Evolutionary conservation across 192 early-diverging fungal genomes (phyloP), one percentile per base, ranked within the genome.

Genomic region (Backusella tarrabulga): DNA sequence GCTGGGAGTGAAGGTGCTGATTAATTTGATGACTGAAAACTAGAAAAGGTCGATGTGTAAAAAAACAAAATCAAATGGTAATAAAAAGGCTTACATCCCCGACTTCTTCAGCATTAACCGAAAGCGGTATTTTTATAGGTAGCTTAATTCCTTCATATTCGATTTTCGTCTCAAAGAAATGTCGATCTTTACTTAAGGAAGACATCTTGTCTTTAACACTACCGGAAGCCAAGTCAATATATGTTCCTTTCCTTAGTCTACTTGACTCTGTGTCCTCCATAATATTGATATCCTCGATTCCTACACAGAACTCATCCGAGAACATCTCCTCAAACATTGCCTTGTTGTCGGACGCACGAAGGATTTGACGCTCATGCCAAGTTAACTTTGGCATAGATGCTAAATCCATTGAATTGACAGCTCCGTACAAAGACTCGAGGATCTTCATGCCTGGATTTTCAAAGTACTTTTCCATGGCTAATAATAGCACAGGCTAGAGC

Each of bases 391-490:
- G 97, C 82, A 97, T 92, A 46, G 80, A 79, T 15, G 90, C 85
- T 17, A 96, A 83, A 79, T 97, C 94, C 92, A 96, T 94, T 35
- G 88, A 85, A 82, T 97, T 97, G 36, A 95, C 91, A 2, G 95
- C 87, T 50, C 91, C 85, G 81, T 92, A 97, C 8, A 98, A 85
- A 38, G 92, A 87, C 50, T 89, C 92, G 7, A 98, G 83, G 35
- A 93, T 91, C 63, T 88, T 89, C 34, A 92, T 85, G 1, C 89
- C 88, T 26, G 94, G 94, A 63, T 86, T 86, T 63, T 89, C 87
- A 81, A 96, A 96, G 82, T 96, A 98, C 75, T 95, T 94, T 79
- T 98, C 96, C 72, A 98, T 87, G 0, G 96, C 96, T 74, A 97
- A 85, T 74, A 96, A 86, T 32, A 98, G 83, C 12, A 97, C 89